phyloP scores from a whole-genome alignment of 441 rosid genomes.

The Pelargonium exstipulatum region DNA sequence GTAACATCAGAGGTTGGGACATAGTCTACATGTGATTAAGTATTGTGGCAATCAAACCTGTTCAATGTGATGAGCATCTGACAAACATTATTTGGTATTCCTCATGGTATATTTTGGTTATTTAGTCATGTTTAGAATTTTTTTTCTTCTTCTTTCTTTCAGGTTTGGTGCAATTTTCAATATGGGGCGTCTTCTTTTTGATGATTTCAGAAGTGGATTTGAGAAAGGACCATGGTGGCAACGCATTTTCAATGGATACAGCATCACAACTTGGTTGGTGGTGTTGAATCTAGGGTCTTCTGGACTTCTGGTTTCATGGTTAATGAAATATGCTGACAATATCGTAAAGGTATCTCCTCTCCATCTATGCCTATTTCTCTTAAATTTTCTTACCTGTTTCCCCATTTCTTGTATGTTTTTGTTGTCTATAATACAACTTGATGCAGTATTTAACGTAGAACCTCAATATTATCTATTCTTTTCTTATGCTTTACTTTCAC shows the following conservation, averaged over 20 bases:
- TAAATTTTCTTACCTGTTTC: not conserved
- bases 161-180: slow-evolving; percentile 88
- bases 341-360: slow-evolving; percentile 54
- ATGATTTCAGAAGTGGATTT: slow-evolving; percentile 78
- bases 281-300: slow-evolving; percentile 78
- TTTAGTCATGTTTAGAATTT: no score
- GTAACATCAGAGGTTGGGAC: no score
- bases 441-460: not conserved
- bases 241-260: slow-evolving; percentile 69
- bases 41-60: no score
- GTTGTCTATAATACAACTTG: not conserved
- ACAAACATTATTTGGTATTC: no score
- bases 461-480: not conserved
- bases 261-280: slow-evolving; percentile 75
- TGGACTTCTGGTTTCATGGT: slow-evolving; percentile 75
- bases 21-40: no score
- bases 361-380: not conserved
- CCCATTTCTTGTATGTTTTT: not conserved
- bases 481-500: not conserved
- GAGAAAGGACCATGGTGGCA: slow-evolving; percentile 94
- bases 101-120: no score
- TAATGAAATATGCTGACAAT: slow-evolving; percentile 85
- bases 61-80: no score
- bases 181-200: slow-evolving; percentile 64
- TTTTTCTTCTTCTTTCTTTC: slow-evolving; percentile 24